These are phyloP conservation scores for Domatiomyces globalis DNA, from an alignment of 2,329 filamentous ascomycete genomes.

Conservation along the genomic window DNA sequence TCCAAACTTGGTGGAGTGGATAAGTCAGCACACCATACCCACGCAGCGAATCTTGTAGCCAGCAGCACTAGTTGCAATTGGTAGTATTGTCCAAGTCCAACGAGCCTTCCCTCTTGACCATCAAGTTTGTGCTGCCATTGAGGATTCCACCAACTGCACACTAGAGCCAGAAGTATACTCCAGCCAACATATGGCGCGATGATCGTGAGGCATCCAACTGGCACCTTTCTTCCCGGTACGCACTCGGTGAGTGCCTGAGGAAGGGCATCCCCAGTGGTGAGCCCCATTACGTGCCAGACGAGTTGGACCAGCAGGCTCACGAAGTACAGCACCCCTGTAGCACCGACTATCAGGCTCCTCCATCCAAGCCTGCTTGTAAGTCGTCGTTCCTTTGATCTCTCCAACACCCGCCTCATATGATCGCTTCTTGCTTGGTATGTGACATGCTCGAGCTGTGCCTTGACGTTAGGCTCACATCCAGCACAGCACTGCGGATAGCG, in stretches of 20 bases:
- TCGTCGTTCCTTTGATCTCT: slow-evolving; percentile 38
- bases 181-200: slow-evolving; percentile 9
- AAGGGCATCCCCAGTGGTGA: background rate
- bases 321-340: slow-evolving; percentile 31
- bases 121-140: slow-evolving; percentile 31
- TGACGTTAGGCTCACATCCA: slow-evolving; percentile 61
- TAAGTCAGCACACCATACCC: slow-evolving; percentile 30
- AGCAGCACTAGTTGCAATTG: slow-evolving; percentile 33
- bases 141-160: slow-evolving; percentile 38
- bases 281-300: slow-evolving; percentile 23
- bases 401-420: slow-evolving; percentile 59
- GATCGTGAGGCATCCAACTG: slow-evolving; percentile 6
- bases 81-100: slow-evolving; percentile 33
- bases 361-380: slow-evolving; percentile 27
- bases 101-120: slow-evolving; percentile 28
- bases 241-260: background rate
- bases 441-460: slow-evolving; percentile 52
- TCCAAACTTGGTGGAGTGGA: slow-evolving; percentile 21
- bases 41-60: slow-evolving; percentile 30
- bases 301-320: slow-evolving; percentile 31
- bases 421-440: slow-evolving; percentile 77
- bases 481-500: slow-evolving; percentile 82
- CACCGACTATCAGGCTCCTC: slow-evolving; percentile 30
- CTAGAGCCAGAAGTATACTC: slow-evolving; percentile 28
- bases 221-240: background rate